phyloP scores from a whole-genome alignment of 257 asterid species.

The Solanum peruvianum region DNA sequence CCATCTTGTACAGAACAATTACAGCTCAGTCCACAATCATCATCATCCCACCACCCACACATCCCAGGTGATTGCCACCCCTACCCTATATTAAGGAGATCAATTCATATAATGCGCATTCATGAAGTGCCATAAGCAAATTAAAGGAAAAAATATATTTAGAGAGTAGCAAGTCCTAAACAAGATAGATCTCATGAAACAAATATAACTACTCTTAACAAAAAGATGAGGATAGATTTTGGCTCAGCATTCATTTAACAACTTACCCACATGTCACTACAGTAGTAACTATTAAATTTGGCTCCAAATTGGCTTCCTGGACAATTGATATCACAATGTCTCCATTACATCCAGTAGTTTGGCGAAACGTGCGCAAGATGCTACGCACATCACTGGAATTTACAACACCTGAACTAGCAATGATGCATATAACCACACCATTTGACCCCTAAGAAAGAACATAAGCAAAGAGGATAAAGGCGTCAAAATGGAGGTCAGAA shows the following conservation, averaged over 20 bases:
- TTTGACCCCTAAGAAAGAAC: constrained; percentile 42
- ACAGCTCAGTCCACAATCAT: neutral
- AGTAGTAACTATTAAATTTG: constrained; percentile 49
- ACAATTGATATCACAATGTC: constrained; percentile 45
- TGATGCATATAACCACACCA: constrained; percentile 62
- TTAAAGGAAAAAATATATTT: neutral
- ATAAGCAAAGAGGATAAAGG: neutral
- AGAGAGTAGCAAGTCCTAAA: neutral
- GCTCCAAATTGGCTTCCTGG: constrained; percentile 47
- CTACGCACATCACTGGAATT: constrained; percentile 31
- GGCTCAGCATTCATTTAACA: neutral
- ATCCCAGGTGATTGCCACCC: neutral
- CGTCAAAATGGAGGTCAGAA: neutral
- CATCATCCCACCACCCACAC: neutral
- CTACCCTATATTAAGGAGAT: neutral
- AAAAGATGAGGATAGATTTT: neutral
- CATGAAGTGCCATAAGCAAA: neutral
- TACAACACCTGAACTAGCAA: constrained; percentile 61
- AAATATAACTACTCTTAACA: neutral
- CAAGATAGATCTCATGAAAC: neutral
- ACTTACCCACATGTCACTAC: constrained; percentile 71
- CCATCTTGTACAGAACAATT: neutral
- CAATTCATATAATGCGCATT: neutral
- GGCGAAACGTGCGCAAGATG: constrained; percentile 39
- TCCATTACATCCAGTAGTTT: constrained; percentile 38